Conservation (phyloP, 2,329 filamentous ascomycete genomes). For the Rhinocladiella mackenziei region DNA sequence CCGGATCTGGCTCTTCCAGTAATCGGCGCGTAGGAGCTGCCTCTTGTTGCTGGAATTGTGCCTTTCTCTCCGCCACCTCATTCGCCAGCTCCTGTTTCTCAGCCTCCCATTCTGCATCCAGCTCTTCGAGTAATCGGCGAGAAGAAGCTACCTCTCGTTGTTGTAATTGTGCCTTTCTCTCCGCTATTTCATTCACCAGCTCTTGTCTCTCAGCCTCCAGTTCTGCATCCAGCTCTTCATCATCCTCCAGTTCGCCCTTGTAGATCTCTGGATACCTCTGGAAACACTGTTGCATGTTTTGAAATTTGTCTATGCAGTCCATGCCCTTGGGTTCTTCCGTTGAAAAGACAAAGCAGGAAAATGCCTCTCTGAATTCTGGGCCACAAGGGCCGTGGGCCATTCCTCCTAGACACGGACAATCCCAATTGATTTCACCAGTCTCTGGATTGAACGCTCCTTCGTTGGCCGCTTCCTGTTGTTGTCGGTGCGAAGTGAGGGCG, state of each 20-base stretch:
- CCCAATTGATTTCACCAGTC: conserved; percentile 99
- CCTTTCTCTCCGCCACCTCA: conserved; percentile 29
- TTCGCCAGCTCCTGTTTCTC: conserved; percentile 32
- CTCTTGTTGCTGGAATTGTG: conserved; percentile 13
- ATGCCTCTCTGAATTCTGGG: conserved; percentile 89
- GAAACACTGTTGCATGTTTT: conserved; percentile 98
- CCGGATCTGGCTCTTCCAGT: conserved; percentile 21
- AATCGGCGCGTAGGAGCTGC: conserved; percentile 13
- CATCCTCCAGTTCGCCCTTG: conserved; percentile 78
- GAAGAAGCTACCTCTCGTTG: conserved; percentile 10
- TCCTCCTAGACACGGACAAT: conserved; percentile 92
- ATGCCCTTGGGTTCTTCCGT: conserved; percentile 94
- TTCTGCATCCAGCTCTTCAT: conserved; percentile 53
- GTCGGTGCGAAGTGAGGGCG: conserved; percentile 24
- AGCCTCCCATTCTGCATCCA: conserved; percentile 30
- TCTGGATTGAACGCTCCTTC: conserved; percentile 97
- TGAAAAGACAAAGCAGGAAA: conserved; percentile 98
- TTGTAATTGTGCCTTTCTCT: conserved; percentile 24
- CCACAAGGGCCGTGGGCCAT: conserved; percentile 97
- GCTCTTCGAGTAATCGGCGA: conserved; percentile 23
- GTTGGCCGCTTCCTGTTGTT: conserved; percentile 63
- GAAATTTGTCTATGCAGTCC: conserved; percentile 96
- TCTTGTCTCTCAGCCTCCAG: conserved; percentile 35
- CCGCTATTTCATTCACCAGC: conserved; percentile 28
- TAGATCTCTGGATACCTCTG: conserved; percentile 88